Percentiles rank a stretch among this genome's conserved stretches.
phyloP scores from a whole-genome alignment of 768 basidiomycete genomes.

The Daedalea quercina region DNA sequence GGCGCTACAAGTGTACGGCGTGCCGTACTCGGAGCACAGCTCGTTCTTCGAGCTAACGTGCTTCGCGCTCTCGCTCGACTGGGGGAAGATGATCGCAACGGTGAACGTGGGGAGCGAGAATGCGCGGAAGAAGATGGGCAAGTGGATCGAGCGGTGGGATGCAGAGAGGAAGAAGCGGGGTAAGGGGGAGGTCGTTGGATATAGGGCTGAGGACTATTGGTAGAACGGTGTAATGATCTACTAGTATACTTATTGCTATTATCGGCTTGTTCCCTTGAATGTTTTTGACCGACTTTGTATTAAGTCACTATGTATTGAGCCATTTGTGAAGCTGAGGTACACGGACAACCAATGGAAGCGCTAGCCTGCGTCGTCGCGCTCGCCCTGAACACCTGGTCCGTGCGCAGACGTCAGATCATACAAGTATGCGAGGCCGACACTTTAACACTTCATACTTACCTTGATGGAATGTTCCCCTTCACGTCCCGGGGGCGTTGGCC shows the following conservation, averaged over 20 bases:
- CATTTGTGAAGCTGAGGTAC: too few species aligned
- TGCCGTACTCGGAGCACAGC: slow-evolving; percentile 93
- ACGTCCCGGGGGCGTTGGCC: too few species aligned
- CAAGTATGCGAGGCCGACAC: slow-evolving; percentile 3
- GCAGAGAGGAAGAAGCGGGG: slow-evolving; percentile 61
- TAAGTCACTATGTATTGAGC: too few species aligned
- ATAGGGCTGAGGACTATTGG: slow-evolving; percentile 43
- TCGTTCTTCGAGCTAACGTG: slow-evolving; percentile 94
- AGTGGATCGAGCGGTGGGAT: slow-evolving; percentile 89
- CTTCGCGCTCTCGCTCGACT: slow-evolving; percentile 85
- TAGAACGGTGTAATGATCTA: slow-evolving; percentile 31
- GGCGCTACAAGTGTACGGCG: slow-evolving; percentile 67
- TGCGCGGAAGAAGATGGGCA: slow-evolving; percentile 78
- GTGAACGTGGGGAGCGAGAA: slow-evolving; percentile 77
- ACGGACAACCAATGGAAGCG: neutral
- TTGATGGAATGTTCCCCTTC: too few species aligned
- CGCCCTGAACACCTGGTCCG: slow-evolving; percentile 12
- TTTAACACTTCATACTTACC: too few species aligned
- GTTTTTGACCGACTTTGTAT: too few species aligned
- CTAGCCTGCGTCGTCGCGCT: neutral
- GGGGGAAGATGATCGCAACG: slow-evolving; percentile 89
- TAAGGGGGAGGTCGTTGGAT: slow-evolving; percentile 28
- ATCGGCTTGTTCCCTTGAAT: too few species aligned
- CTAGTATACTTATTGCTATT: neutral
- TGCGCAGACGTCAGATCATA: slow-evolving; percentile 5